phyloP scores from a whole-genome alignment of 23 red algal genomes.

The Gracilaria vermiculophylla region DNA sequence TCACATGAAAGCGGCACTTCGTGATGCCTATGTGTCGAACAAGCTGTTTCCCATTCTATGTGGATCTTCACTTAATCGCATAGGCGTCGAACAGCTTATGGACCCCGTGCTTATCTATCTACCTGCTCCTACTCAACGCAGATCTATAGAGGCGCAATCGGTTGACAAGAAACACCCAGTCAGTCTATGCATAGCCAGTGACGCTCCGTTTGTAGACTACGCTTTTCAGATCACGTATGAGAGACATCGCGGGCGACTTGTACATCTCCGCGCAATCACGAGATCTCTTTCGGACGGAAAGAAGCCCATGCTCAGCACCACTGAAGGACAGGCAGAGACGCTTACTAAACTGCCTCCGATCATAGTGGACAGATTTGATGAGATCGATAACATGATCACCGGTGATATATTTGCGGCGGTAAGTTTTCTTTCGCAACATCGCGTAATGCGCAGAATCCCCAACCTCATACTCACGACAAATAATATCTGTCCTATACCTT shows the following conservation, averaged over 20 bases:
- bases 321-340: slow-evolving; percentile 43
- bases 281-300: too few species aligned
- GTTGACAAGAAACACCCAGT: too few species aligned
- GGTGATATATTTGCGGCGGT: slow-evolving; percentile 79
- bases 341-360: slow-evolving; percentile 72
- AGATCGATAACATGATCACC: too few species aligned
- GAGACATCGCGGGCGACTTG: slow-evolving; percentile 82
- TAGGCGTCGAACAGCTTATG: slow-evolving; percentile 82
- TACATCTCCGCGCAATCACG: too few species aligned
- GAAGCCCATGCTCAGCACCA: slow-evolving; percentile 50
- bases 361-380: slow-evolving; percentile 71
- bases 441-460: too few species aligned
- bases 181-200: background rate
- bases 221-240: slow-evolving; percentile 91
- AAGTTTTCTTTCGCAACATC: slow-evolving; percentile 13
- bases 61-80: slow-evolving; percentile 76
- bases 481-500: background rate
- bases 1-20: slow-evolving; percentile 46
- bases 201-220: slow-evolving; percentile 64
- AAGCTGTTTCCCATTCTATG: slow-evolving; percentile 79
- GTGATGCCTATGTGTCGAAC: slow-evolving; percentile 50
- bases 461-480: background rate
- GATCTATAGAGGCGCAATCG: background rate
- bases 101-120: slow-evolving; percentile 85
- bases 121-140: slow-evolving; percentile 52